Percentiles rank a stretch among this genome's conserved stretches.
These are phyloP conservation scores for Globisporangium cylindrosporum DNA, from an alignment of 352 stramenopile genomes.

Conservation along the genomic window DNA sequence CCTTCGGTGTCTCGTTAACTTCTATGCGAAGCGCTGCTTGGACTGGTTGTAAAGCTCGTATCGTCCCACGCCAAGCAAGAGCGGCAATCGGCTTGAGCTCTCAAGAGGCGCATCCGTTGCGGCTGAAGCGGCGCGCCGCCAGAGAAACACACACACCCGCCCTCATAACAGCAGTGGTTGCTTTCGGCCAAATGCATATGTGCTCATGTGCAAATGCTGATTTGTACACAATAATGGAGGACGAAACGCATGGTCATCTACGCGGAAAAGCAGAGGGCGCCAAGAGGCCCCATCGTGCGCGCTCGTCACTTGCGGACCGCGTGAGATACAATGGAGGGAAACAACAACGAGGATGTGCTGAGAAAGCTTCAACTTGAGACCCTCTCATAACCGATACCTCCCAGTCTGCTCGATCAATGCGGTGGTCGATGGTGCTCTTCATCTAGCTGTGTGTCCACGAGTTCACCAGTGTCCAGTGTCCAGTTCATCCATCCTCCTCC, in stretches of 20 bases:
- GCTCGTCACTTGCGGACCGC: neutral
- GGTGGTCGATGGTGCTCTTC: neutral
- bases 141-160: neutral
- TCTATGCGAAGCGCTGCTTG: neutral
- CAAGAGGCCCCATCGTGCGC: neutral
- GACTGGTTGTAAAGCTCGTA: neutral
- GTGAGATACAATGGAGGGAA: neutral
- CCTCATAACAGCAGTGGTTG: neutral
- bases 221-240: neutral
- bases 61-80: neutral
- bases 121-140: neutral
- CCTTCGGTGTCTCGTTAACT: neutral
- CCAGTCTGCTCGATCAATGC: neutral
- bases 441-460: neutral
- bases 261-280: neutral
- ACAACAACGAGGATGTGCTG: neutral
- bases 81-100: neutral
- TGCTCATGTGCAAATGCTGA: too few species aligned
- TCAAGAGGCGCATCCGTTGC: conserved; percentile 5
- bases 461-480: neutral
- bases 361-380: neutral
- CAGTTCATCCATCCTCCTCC: conserved; percentile 2
- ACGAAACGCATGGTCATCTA: neutral
- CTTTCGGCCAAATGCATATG: neutral
- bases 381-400: neutral